Conservation (phyloP, 106 monocot species). For the Acorus gramineus region DNA sequence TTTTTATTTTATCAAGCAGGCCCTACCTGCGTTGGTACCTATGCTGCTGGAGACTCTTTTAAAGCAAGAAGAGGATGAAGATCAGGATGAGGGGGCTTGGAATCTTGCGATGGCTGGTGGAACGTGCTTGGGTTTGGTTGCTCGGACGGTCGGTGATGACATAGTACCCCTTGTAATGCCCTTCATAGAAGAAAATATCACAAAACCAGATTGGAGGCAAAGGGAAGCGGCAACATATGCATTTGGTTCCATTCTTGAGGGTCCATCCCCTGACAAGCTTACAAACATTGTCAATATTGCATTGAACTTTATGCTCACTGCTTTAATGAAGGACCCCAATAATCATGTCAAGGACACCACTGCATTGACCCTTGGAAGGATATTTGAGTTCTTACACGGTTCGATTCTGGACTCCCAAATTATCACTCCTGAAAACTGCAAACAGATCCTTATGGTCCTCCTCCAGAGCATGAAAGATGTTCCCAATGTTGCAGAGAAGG, state of each 20-base stretch:
- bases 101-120: constrained; percentile 98
- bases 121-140: constrained; percentile 90
- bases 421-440: constrained; percentile 9
- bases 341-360: constrained; percentile 97
- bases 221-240: constrained; percentile 96
- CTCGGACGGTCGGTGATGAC: constrained; percentile 91
- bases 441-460: constrained; percentile 15
- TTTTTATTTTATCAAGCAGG: constrained; percentile 82
- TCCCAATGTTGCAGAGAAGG: constrained; percentile 97
- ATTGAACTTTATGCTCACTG: constrained; percentile 72
- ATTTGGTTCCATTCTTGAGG: constrained; percentile 94
- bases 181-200: constrained; percentile 77
- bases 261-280: constrained; percentile 81
- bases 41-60: constrained; percentile 82
- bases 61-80: constrained; percentile 97
- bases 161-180: constrained; percentile 96
- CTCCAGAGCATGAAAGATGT: constrained; percentile 55
- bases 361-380: constrained; percentile 65
- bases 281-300: constrained; percentile 75
- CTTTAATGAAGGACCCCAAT: constrained; percentile 71
- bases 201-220: constrained; percentile 71
- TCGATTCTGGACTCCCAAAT: constrained; percentile 8
- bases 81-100: constrained; percentile 94
- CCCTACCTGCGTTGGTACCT: constrained; percentile 76
- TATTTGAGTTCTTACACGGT: constrained; percentile 27